Evolutionary conservation across 768 basidiomycete species (phyloP), one percentile per base, ranked within the genome.

Genomic region (Suillus bovinus): DNA sequence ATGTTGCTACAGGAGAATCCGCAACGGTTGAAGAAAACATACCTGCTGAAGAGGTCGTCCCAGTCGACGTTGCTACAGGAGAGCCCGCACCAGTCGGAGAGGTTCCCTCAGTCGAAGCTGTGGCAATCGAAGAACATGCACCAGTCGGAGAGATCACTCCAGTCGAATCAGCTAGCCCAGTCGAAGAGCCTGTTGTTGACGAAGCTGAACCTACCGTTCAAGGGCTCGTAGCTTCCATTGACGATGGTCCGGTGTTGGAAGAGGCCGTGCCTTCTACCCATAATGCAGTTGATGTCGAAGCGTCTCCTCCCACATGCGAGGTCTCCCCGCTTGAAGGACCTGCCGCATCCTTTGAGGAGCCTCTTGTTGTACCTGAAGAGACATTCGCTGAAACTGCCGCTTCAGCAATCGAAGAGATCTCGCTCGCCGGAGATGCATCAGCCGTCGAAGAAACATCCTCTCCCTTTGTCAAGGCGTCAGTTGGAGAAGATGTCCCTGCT

Each of bases 321-420:
- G n/a, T 16, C 3, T 5, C 33, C 14, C 17, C 34, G 8, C 34
- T 16, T 38, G 36, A 10, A 24, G 22, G 38, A 5, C 36, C 36
- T 33, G 1, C 20, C 16, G 1, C 16, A 6, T 36, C 34, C 20
- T 10, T 42, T 9, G 64, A 53, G 3, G 55, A 66, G 36, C 57
- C 38, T 34, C 46, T 49, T 22, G 27, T 39, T 41, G 38, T 55
- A 62, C 13, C 8, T 17, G 57, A 60, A n/a, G 58, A 60, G 8
- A 24, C 5, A 27, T 38, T 22, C 24, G 29, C 14, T 36, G 31
- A 61, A 22, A 17, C 42, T 20, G 24, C n/a, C 17, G 27, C n/a
- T n/a, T 4, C 22, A 24, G 60, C 17, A 20, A 22, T 9, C 5
- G 59, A 61, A n/a, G 60, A 27, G 9, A 14, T 4, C 10, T 22